A percentile compares a stretch with the other conserved stretches of the same genome.
Conservation (phyloP, 768 basidiomycete genomes). For the Lyophyllum shimeji region DNA sequence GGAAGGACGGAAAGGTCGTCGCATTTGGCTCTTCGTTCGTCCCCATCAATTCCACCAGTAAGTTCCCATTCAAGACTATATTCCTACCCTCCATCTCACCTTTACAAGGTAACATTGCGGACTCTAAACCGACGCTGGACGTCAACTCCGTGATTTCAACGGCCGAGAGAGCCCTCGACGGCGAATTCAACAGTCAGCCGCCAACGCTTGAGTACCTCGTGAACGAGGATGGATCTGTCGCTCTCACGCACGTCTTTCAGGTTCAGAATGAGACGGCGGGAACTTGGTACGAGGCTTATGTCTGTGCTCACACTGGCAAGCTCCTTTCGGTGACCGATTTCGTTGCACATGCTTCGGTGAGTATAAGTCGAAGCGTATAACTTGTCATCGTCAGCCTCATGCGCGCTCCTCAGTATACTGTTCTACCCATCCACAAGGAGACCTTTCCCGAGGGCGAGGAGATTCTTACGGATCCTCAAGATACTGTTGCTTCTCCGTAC, state of each 20-base stretch:
- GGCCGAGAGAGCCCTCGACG: slow-evolving; percentile 32
- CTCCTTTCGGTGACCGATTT: slow-evolving; percentile 21
- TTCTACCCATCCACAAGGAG: slow-evolving; percentile 52
- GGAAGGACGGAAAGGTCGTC: slow-evolving; percentile 37
- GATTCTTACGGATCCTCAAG: slow-evolving; percentile 51
- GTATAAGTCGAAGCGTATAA: slow-evolving; percentile 4
- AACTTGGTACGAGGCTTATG: slow-evolving; percentile 56
- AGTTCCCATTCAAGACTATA: slow-evolving; percentile 6
- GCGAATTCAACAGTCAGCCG: slow-evolving; percentile 33
- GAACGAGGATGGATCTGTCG: slow-evolving; percentile 33
- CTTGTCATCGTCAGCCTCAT: neutral
- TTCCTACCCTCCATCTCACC: neutral
- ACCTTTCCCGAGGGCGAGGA: slow-evolving; percentile 48
- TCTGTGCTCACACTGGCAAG: slow-evolving; percentile 41
- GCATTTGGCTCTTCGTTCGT: slow-evolving; percentile 44
- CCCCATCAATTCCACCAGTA: slow-evolving; percentile 27
- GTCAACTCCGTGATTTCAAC: slow-evolving; percentile 32
- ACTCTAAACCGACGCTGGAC: slow-evolving; percentile 32
- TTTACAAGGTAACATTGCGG: slow-evolving; percentile 21
- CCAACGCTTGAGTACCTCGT: slow-evolving; percentile 39
- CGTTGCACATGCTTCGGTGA: slow-evolving; percentile 34
- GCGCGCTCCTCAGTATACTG: slow-evolving; percentile 36
- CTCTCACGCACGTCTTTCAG: slow-evolving; percentile 39
- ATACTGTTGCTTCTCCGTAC: slow-evolving; percentile 49
- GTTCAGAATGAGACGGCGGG: slow-evolving; percentile 27